Evolutionary conservation across 2,329 filamentous ascomycete species (phyloP).

Genomic region (Delphinella strobiligena): DNA sequence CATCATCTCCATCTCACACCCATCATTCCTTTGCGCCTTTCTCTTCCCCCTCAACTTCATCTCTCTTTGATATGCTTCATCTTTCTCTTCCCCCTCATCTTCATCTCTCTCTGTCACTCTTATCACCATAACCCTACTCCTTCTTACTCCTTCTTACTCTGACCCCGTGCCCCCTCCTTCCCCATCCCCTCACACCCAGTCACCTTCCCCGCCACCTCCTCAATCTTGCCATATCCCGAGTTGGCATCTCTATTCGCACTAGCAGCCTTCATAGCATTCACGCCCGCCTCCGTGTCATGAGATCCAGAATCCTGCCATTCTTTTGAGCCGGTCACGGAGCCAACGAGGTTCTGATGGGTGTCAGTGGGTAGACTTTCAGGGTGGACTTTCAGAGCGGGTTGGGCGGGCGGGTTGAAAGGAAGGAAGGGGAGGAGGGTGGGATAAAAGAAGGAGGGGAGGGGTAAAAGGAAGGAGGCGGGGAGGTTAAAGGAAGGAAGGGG

Average conservation of each 20-base stretch:
- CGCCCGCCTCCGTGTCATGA: constrained; percentile 50
- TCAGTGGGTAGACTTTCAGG: not conserved
- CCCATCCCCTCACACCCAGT: constrained; percentile 61
- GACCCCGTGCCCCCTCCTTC: constrained; percentile 45
- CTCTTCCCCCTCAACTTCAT: too few relatives aligned
- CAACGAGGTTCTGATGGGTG: constrained; percentile 48
- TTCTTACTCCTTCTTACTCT: constrained; percentile 46
- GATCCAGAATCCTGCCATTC: constrained; percentile 53
- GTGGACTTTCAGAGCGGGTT: not conserved
- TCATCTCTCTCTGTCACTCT: not conserved
- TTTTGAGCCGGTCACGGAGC: constrained; percentile 48
- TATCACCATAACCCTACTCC: constrained; percentile 7
- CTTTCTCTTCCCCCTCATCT: not conserved
- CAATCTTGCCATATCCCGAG: constrained; percentile 48
- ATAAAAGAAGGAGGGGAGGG: constrained; percentile 1
- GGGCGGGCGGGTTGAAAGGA: constrained; percentile 1
- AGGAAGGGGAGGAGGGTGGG: not conserved
- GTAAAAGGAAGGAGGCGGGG: not conserved
- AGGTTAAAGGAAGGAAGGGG: not conserved
- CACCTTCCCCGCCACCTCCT: constrained; percentile 52
- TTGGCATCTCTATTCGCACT: constrained; percentile 43
- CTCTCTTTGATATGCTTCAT: too few relatives aligned
- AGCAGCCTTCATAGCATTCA: constrained; percentile 51
- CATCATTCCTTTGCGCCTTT: too few relatives aligned
- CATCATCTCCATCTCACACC: too few relatives aligned